These are phyloP conservation scores for Coemansia guatemalensis DNA, from an alignment of 192 early-diverging fungal species.

Conservation along the genomic window DNA sequence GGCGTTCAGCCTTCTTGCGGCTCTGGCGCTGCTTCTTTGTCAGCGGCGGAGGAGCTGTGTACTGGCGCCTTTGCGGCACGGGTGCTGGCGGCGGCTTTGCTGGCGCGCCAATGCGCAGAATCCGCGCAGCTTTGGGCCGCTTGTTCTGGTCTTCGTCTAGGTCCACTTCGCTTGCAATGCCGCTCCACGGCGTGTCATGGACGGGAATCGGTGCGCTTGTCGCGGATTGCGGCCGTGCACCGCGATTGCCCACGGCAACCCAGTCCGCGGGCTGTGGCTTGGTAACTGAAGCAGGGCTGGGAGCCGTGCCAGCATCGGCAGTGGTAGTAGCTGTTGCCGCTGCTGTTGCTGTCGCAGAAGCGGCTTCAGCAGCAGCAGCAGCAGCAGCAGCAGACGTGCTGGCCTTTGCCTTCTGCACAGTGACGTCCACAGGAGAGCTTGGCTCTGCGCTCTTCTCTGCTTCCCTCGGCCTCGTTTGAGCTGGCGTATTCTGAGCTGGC, in stretches of 20 bases:
- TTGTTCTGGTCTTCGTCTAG: slow-evolving; percentile 14
- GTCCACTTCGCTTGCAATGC: slow-evolving; percentile 17
- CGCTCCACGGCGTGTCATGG: slow-evolving; percentile 31
- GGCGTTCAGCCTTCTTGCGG: slow-evolving; percentile 54
- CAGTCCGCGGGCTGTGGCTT: slow-evolving; percentile 22
- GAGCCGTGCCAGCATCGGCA: background rate
- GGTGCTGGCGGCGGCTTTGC: slow-evolving; percentile 15
- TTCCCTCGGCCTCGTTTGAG: background rate
- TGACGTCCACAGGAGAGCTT: background rate
- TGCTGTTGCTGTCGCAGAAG: background rate
- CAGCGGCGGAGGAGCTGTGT: slow-evolving; percentile 26
- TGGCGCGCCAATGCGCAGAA: slow-evolving; percentile 40
- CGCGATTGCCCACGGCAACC: slow-evolving; percentile 14
- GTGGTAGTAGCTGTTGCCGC: background rate
- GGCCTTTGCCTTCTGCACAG: background rate
- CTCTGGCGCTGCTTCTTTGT: slow-evolving; percentile 69
- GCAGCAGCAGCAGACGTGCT: background rate
- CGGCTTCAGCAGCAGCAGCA: background rate
- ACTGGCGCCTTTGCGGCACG: slow-evolving; percentile 5
- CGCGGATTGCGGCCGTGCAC: slow-evolving; percentile 8
- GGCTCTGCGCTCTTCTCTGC: background rate
- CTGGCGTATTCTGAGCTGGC: background rate
- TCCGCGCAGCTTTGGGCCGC: slow-evolving; percentile 9
- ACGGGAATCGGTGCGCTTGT: slow-evolving; percentile 19
- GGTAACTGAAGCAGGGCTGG: background rate